Evolutionary conservation across 805 yeast species (phyloP), one percentile per base, ranked within the genome.

Genomic region (Kazachstania taianensis): DNA sequence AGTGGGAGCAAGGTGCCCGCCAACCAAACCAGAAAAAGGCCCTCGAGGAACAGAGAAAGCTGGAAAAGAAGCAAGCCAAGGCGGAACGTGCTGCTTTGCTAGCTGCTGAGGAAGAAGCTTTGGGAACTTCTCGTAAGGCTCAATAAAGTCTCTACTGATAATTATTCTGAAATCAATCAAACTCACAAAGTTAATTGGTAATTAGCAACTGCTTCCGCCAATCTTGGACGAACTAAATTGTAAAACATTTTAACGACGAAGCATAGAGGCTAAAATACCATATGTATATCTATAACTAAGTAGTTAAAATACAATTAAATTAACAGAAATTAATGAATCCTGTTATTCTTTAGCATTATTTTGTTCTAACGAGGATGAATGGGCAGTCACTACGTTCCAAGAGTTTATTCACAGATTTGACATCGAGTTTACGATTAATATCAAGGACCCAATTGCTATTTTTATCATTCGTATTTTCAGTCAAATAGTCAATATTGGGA

Each of bases 1-100:
- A 44, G 24, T 52, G 57, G 57, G 52, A 48, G 32, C 40, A 44
- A 29, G 57, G 57, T 18, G 41, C 48, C 9, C 39, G 38, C 10
- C 29, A 43, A 23, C 43, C 44, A 5, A 50, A 41, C 30, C 40
- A 43, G 25, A 52, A 45, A 36, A 49, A 45, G 30, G 28, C 36
- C 14, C 33, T 37, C 1, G 49, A 48, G 28, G 48, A 42, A 14
- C 40, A 39, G 25, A 52, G 45, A 29, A 42, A 40, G 34, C 41
- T 33, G 26, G 49, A 43, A 22, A 50, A 50, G 35, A 25, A 36
- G 20, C 28, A 31, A 37, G 50, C 49, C 5, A 52, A 49, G 39
- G 33, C 41, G 37, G 54, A 52, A 38, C 48, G 54, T 33, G 50
- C 46, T 4, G 49, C 41, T n/a, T 30, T 50, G 10, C 41, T 52